Conservation (phyloP, 2,329 filamentous ascomycete genomes). For the Chrysoporthe puriensis region DNA sequence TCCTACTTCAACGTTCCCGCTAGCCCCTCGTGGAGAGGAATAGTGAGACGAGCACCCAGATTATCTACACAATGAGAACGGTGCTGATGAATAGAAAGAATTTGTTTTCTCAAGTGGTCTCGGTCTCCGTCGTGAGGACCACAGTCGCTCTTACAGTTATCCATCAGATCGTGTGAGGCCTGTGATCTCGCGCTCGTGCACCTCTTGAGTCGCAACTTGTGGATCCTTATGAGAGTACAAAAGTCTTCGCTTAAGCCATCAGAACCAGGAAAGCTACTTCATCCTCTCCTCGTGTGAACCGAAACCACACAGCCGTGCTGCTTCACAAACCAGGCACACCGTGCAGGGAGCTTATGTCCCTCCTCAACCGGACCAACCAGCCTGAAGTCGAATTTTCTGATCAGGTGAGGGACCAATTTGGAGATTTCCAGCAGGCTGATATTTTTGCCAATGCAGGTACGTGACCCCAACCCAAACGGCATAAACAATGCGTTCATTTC, state of each 20-base stretch:
- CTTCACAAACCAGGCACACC: slow-evolving; percentile 20
- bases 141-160: background rate
- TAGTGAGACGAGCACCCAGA: too few species aligned
- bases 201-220: background rate
- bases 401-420: slow-evolving; percentile 22
- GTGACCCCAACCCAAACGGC: slow-evolving; percentile 54
- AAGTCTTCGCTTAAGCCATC: background rate
- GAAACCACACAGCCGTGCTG: slow-evolving; percentile 8
- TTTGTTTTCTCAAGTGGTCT: background rate
- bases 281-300: background rate
- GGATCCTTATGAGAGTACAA: background rate
- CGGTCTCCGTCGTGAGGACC: background rate
- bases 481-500: slow-evolving; percentile 7
- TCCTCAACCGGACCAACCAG: slow-evolving; percentile 2
- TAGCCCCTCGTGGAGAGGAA: too few species aligned
- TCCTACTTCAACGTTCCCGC: too few species aligned
- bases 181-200: background rate
- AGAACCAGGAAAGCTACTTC: background rate
- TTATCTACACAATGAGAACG: too few species aligned
- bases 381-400: slow-evolving; percentile 21
- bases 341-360: slow-evolving; percentile 2
- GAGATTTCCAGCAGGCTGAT: slow-evolving; percentile 26
- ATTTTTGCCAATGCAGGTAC: slow-evolving; percentile 50
- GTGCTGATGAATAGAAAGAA: too few species aligned
- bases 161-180: too few species aligned